Evolutionary conservation across 2,329 filamentous ascomycete species (phyloP).

Genomic region (Dendrostoma leiphaemia): DNA sequence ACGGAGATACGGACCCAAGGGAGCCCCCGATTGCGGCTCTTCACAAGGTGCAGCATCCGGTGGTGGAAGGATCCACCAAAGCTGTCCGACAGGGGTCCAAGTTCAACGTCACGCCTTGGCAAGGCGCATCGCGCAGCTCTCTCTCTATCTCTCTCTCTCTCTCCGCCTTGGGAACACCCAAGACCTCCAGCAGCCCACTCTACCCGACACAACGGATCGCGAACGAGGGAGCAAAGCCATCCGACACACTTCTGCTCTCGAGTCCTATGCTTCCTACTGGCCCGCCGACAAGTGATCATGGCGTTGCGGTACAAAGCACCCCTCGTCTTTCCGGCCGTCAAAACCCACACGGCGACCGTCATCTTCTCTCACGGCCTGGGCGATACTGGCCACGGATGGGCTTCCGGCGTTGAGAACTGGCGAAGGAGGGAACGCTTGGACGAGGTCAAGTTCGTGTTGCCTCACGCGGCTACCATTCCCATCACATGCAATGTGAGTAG

Average conservation of each 20-base stretch:
- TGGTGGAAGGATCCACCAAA: not conserved
- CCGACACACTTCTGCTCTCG: not conserved
- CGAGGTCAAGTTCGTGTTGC: conserved; percentile 91
- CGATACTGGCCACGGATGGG: conserved; percentile 78
- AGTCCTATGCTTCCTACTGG: too few relatives aligned
- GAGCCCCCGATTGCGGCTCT: not conserved
- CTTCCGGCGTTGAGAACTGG: conserved; percentile 83
- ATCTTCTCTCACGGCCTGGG: conserved; percentile 94
- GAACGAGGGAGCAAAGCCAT: not conserved
- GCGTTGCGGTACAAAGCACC: conserved; percentile 40
- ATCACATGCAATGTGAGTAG: conserved; percentile 66
- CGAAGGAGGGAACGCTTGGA: conserved; percentile 75
- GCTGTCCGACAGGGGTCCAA: not conserved
- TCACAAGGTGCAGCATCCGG: conserved; percentile 2
- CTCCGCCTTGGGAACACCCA: too few relatives aligned
- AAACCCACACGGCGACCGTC: conserved; percentile 86
- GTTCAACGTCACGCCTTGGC: not conserved
- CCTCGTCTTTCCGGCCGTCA: conserved; percentile 74
- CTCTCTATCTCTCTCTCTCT: too few relatives aligned
- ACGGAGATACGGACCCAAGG: not conserved
- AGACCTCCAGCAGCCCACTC: not conserved
- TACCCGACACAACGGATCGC: not conserved
- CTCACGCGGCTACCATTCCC: conserved; percentile 82
- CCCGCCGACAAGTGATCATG: conserved; percentile 9
- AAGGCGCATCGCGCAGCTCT: not conserved